These are phyloP conservation scores for Erodium texanum DNA, from an alignment of 441 rosid species.

Conservation along the genomic window DNA sequence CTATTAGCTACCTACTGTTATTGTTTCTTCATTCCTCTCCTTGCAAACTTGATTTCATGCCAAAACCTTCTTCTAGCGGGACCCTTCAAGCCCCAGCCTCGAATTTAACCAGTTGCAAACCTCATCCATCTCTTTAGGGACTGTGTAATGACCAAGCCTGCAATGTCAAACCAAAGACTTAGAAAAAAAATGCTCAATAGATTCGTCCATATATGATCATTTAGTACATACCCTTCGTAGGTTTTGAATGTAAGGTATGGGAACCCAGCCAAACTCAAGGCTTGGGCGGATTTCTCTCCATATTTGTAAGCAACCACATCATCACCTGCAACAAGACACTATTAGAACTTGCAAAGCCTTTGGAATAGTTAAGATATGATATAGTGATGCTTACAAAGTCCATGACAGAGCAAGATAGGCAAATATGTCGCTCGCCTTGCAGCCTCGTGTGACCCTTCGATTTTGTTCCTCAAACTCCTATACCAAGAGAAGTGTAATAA, in stretches of 20 bases:
- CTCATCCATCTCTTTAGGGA: conserved; percentile 79
- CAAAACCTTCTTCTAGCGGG: too few relatives aligned
- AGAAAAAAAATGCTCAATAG: not conserved
- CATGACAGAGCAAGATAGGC: conserved; percentile 52
- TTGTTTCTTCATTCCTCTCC: too few relatives aligned
- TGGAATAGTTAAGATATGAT: too few relatives aligned
- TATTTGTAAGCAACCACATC: conserved; percentile 4
- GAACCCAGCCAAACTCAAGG: conserved; percentile 3
- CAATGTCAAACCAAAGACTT: conserved; percentile 7
- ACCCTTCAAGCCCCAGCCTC: conserved; percentile 68
- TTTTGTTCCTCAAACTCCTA: conserved; percentile 44
- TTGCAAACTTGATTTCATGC: too few relatives aligned
- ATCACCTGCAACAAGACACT: conserved; percentile 49
- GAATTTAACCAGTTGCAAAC: conserved; percentile 63
- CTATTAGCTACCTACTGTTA: too few relatives aligned
- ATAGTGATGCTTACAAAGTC: conserved; percentile 32
- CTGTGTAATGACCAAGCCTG: conserved; percentile 90
- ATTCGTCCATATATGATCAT: not conserved
- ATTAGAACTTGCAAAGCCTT: too few relatives aligned
- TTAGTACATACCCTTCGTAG: conserved; percentile 38
- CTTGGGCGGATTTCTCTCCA: conserved; percentile 4
- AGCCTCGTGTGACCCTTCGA: conserved; percentile 50
- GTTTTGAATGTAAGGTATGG: conserved; percentile 1
- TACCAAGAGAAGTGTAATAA: too few relatives aligned
- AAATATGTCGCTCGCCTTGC: conserved; percentile 53